Conservation (phyloP, 495 filamentous ascomycete genomes). For the Bathelium albidoporum region DNA sequence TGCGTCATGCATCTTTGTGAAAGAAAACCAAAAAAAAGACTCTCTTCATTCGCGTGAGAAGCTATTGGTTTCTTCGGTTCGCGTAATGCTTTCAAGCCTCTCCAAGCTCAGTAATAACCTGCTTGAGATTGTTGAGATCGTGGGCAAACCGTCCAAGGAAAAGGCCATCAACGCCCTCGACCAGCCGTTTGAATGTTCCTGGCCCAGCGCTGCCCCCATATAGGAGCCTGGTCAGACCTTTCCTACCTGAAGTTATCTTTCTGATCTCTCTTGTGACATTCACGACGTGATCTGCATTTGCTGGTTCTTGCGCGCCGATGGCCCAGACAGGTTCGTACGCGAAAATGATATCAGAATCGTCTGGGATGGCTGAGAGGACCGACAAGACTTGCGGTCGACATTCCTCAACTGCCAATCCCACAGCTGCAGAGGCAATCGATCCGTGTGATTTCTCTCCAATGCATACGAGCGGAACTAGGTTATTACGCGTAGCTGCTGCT, state of each 20-base stretch:
- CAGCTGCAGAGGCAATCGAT: slow-evolving; percentile 39
- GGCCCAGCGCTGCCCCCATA: slow-evolving; percentile 77
- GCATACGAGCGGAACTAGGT: slow-evolving; percentile 69
- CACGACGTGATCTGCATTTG: slow-evolving; percentile 58
- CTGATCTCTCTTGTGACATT: slow-evolving; percentile 56
- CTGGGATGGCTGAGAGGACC: slow-evolving; percentile 47
- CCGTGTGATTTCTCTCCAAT: slow-evolving; percentile 54
- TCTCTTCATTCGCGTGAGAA: too few relatives aligned
- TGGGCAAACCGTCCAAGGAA: slow-evolving; percentile 78
- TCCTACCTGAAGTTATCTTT: slow-evolving; percentile 27
- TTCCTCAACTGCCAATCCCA: slow-evolving; percentile 52
- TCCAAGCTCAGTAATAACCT: slow-evolving; percentile 60
- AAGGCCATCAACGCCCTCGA: slow-evolving; percentile 64
- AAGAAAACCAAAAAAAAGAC: too few relatives aligned
- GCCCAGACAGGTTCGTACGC: slow-evolving; percentile 90
- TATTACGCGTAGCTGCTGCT: slow-evolving; percentile 50
- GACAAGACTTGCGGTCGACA: slow-evolving; percentile 53
- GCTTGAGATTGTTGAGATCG: slow-evolving; percentile 54
- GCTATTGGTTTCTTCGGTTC: too few relatives aligned
- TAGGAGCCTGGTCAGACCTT: slow-evolving; percentile 51
- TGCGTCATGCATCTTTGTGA: not conserved
- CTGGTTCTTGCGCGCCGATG: slow-evolving; percentile 66
- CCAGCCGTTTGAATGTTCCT: slow-evolving; percentile 56
- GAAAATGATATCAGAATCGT: slow-evolving; percentile 57
- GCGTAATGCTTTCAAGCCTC: slow-evolving; percentile 18